Evolutionary conservation across 371 early-diverging fungal species (phyloP).

Genomic region (Mortierella sp.): DNA sequence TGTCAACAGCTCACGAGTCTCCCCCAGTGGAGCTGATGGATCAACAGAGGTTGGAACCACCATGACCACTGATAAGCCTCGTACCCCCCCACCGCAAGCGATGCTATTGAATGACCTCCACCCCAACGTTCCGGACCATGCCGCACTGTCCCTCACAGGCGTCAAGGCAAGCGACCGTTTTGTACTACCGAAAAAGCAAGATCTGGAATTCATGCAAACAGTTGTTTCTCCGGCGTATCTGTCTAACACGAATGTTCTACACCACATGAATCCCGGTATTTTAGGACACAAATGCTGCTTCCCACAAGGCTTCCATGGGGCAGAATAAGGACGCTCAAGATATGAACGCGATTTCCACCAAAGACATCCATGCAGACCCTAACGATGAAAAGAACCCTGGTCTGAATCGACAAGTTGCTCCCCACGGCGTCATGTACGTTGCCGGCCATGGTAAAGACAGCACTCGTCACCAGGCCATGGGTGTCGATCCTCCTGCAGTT

Average conservation of each 20-base stretch:
- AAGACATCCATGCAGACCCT: background rate
- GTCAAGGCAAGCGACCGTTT: too few relatives aligned
- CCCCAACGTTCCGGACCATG: too few relatives aligned
- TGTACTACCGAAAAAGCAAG: too few relatives aligned
- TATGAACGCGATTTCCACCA: background rate
- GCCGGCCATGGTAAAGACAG: slow-evolving; percentile 15
- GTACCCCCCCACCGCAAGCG: too few relatives aligned
- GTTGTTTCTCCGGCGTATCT: too few relatives aligned
- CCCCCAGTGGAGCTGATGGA: background rate
- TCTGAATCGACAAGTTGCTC: background rate
- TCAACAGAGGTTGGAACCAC: background rate
- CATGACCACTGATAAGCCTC: too few relatives aligned
- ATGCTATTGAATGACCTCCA: too few relatives aligned
- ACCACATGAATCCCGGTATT: background rate
- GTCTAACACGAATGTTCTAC: too few relatives aligned
- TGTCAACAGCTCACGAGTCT: background rate
- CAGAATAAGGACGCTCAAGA: too few relatives aligned
- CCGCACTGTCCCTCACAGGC: too few relatives aligned
- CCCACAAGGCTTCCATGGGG: too few relatives aligned
- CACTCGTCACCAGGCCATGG: slow-evolving; percentile 13
- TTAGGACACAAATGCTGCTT: background rate
- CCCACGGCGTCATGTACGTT: slow-evolving; percentile 25
- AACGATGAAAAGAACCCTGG: slow-evolving; percentile 1
- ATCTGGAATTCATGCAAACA: too few relatives aligned
- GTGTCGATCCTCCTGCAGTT: slow-evolving; percentile 19